phyloP scores from a whole-genome alignment of 2,329 filamentous ascomycete species.

The Stemphylium beticola region DNA sequence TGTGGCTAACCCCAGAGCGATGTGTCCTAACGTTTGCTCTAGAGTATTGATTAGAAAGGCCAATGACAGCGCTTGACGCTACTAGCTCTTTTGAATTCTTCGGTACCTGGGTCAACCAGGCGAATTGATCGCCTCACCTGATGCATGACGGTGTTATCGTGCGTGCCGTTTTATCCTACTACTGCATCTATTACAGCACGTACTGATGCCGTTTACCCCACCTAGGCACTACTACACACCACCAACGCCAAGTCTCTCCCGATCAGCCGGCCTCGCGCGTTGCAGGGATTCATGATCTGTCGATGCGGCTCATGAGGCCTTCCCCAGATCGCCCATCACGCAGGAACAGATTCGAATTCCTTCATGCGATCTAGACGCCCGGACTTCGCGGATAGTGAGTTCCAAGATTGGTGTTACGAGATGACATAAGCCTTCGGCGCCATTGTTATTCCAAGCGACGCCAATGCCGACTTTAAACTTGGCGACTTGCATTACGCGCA shows the following conservation, averaged over 20 bases:
- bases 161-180: neutral
- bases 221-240: neutral
- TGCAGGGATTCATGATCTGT: neutral
- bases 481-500: conserved; percentile 22
- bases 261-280: neutral
- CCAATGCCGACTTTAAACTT: conserved; percentile 18
- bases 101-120: neutral
- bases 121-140: neutral
- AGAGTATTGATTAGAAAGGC: neutral
- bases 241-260: neutral
- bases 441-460: conserved; percentile 14
- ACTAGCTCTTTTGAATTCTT: neutral
- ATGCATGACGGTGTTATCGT: neutral
- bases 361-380: neutral
- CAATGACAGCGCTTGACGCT: neutral
- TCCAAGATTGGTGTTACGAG: neutral
- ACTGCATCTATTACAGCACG: too few species aligned
- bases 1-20: neutral
- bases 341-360: conserved; percentile 1
- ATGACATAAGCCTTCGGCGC: conserved; percentile 6
- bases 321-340: neutral
- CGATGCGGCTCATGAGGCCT: neutral
- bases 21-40: neutral
- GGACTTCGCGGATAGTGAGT: conserved; percentile 7
- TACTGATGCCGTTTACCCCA: too few species aligned